phyloP scores from a whole-genome alignment of 2,329 filamentous ascomycete species.

The Metarhizium robertsii region DNA sequence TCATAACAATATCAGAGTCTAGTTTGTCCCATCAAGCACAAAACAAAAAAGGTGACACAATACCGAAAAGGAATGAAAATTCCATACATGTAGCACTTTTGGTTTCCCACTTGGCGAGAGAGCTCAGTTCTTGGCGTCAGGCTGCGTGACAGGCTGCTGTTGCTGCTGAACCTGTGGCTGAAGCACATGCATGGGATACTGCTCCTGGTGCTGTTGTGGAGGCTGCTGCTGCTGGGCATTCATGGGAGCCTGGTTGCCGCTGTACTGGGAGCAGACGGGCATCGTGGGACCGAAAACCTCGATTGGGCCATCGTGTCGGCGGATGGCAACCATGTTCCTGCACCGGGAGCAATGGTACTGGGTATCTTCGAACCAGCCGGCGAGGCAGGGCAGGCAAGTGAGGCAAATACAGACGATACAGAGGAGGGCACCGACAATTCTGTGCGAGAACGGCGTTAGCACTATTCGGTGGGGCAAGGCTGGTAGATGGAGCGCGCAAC shows the following conservation, averaged over 20 bases:
- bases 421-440: slow-evolving; percentile 18
- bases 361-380: slow-evolving; percentile 22
- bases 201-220: slow-evolving; percentile 2
- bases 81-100: neutral
- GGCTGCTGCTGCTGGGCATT: slow-evolving; percentile 1
- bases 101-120: neutral
- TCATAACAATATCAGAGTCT: neutral
- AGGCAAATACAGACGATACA: slow-evolving; percentile 23
- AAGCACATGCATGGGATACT: slow-evolving; percentile 1
- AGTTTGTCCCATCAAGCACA: neutral
- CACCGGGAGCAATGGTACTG: slow-evolving; percentile 20
- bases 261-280: slow-evolving; percentile 9
- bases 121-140: neutral
- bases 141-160: neutral
- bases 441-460: slow-evolving; percentile 8
- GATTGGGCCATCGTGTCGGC: slow-evolving; percentile 11
- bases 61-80: neutral
- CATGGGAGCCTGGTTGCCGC: slow-evolving; percentile 7
- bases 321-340: slow-evolving; percentile 18
- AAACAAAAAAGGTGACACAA: neutral
- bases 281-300: slow-evolving; percentile 13
- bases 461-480: neutral
- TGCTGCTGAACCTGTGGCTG: slow-evolving; percentile 1
- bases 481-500: neutral
- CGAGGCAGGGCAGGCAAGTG: slow-evolving; percentile 21